Percentiles rank a stretch among this genome's conserved stretches.
Conservation (phyloP, 2,329 filamentous ascomycete species). For the Calycina herbarum region DNA sequence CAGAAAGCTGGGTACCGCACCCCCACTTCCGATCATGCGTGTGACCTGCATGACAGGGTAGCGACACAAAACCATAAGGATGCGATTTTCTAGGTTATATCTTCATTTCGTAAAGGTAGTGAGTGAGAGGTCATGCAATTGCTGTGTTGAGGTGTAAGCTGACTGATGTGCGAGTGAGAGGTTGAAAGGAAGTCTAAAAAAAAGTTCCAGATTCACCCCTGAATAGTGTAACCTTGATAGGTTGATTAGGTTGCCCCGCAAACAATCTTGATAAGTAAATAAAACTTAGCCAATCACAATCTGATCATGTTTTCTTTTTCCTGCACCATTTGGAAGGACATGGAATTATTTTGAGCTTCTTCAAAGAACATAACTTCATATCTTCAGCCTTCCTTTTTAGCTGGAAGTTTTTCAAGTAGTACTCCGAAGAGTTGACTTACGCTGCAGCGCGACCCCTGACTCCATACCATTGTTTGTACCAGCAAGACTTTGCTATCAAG, state of each 20-base stretch:
- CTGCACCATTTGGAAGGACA: background rate
- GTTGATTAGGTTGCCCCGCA: background rate
- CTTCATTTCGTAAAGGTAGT: background rate
- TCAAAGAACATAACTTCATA: no score
- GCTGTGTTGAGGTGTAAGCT: background rate
- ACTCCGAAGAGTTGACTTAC: no score
- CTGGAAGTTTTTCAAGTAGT: no score
- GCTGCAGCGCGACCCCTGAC: no score
- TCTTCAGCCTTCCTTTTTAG: no score
- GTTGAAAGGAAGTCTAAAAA: background rate
- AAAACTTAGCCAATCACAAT: background rate
- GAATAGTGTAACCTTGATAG: background rate
- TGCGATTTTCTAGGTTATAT: slow-evolving; percentile 6
- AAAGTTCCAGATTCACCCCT: background rate
- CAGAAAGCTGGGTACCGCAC: background rate
- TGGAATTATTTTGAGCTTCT: background rate
- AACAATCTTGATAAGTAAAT: background rate
- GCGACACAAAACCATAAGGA: background rate
- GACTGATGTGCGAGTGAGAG: background rate
- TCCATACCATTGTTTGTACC: no score
- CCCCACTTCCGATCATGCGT: background rate
- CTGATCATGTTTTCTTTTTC: background rate
- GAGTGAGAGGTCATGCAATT: background rate
- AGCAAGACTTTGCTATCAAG: no score
- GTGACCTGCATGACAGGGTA: background rate